These are phyloP conservation scores for Solanum raphanifolium DNA, from an alignment of 257 asterid genomes.

Conservation along the genomic window DNA sequence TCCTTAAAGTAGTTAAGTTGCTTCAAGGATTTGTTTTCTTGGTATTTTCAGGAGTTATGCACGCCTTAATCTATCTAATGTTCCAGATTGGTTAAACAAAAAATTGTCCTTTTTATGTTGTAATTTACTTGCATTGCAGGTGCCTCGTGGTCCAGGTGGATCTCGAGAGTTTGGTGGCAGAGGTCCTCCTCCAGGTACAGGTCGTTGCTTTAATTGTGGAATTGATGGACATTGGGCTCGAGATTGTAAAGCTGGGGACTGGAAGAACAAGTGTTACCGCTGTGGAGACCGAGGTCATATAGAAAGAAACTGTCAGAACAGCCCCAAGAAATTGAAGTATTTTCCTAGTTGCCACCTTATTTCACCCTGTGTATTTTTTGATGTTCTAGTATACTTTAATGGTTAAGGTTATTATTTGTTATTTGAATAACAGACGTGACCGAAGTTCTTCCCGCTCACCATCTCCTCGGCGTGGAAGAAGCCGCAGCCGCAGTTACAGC, in stretches of 20 bases:
- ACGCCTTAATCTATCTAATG: background rate
- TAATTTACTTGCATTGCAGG: conserved; percentile 14
- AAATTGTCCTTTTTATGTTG: background rate
- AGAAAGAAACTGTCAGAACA: conserved; percentile 43
- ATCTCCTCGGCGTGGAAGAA: conserved; percentile 43
- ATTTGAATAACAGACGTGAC: conserved; percentile 16
- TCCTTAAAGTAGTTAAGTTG: background rate
- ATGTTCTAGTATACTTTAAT: background rate
- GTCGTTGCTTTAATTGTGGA: conserved; percentile 64
- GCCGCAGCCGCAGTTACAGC: conserved; percentile 36
- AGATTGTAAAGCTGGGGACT: conserved; percentile 62
- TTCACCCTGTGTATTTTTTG: background rate
- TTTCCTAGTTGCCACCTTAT: background rate
- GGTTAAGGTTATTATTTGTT: background rate
- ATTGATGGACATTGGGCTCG: conserved; percentile 62
- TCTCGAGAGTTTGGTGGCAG: conserved; percentile 45
- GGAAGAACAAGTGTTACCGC: conserved; percentile 59
- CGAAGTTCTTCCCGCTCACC: conserved; percentile 49
- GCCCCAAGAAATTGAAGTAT: conserved; percentile 41
- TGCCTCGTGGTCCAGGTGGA: conserved; percentile 58
- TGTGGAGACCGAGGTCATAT: conserved; percentile 63
- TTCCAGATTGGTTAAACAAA: background rate
- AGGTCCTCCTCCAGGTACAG: conserved; percentile 56
- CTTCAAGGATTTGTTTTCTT: background rate
- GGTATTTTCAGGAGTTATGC: background rate